phyloP scores from a whole-genome alignment of 2,329 filamentous ascomycete species.

The Grosmannia serpens region DNA sequence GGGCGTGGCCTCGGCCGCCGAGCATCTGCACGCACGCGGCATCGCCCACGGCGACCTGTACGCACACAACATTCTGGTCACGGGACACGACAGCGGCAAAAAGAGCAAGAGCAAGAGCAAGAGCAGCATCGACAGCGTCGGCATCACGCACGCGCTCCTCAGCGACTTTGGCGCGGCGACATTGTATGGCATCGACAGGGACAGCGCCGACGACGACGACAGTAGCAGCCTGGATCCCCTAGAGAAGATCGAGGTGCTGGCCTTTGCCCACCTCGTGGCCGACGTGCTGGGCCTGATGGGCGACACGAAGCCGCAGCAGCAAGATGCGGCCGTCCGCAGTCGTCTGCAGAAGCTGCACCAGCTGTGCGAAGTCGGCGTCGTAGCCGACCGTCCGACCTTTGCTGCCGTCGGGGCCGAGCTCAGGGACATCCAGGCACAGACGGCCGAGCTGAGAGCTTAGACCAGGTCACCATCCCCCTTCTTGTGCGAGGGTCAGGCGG shows the following conservation, averaged over 20 bases:
- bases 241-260: conserved; percentile 34
- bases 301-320: background rate
- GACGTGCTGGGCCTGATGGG: conserved; percentile 27
- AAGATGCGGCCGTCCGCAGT: conserved; percentile 4
- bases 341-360: conserved; percentile 18
- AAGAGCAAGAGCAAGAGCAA: background rate
- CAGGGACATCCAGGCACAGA: background rate
- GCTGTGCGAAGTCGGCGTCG: conserved; percentile 16
- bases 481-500: background rate
- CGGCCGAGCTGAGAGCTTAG: no score
- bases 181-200: conserved; percentile 22
- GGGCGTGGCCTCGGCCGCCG: conserved; percentile 29
- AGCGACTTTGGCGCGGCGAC: conserved; percentile 37
- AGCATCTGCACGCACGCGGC: conserved; percentile 30
- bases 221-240: conserved; percentile 12
- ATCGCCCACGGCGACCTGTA: conserved; percentile 36
- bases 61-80: conserved; percentile 34
- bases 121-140: conserved; percentile 12
- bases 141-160: conserved; percentile 29
- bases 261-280: conserved; percentile 34
- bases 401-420: conserved; percentile 17
- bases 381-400: conserved; percentile 22
- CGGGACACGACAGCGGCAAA: background rate
- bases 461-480: background rate
- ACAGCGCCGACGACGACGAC: background rate